Evolutionary conservation across 768 basidiomycete genomes (phyloP).

Genomic region (Termitomyces sp.): DNA sequence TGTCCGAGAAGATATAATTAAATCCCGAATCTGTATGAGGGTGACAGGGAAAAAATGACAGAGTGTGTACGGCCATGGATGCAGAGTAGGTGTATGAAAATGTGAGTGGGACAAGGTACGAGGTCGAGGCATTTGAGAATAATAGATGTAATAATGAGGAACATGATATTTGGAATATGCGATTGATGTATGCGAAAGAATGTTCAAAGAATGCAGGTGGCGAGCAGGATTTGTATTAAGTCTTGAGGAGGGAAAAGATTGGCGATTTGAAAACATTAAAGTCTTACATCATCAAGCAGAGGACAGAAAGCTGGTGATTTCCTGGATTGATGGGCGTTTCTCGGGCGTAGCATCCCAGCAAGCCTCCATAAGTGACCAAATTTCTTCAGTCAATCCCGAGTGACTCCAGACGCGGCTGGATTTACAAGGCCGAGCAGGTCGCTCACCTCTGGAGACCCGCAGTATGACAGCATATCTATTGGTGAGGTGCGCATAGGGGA

Average conservation of each 20-base stretch:
- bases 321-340: background rate
- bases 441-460: background rate
- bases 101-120: background rate
- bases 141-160: background rate
- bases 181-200: background rate
- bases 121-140: background rate
- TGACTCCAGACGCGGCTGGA: background rate
- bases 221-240: background rate
- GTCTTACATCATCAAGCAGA: background rate
- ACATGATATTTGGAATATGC: background rate
- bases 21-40: background rate
- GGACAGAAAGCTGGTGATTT: background rate
- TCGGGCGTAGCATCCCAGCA: background rate
- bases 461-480: background rate
- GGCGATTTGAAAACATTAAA: background rate
- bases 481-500: background rate
- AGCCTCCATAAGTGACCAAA: background rate
- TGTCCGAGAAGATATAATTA: background rate
- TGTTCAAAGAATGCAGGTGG: background rate
- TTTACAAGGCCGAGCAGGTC: background rate
- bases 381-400: background rate
- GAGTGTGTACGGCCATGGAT: background rate
- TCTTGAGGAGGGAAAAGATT: background rate
- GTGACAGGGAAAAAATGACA: background rate
- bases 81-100: background rate